Conservation (phyloP, 139 green algal genomes). For the Volvox africanus region DNA sequence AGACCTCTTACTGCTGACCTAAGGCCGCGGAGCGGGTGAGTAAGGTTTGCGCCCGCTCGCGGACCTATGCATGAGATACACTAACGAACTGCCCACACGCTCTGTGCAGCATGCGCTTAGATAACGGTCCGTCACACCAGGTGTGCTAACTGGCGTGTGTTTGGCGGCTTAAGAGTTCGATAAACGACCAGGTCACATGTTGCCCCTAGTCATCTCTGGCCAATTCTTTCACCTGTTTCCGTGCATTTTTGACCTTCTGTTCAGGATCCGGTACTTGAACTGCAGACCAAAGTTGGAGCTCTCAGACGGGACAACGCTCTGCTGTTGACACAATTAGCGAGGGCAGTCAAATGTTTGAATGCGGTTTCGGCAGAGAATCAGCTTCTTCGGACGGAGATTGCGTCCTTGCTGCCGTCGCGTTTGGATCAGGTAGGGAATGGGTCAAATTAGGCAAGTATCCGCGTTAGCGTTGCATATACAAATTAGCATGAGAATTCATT, state of each 20-base stretch:
- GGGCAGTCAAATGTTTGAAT: constrained; percentile 37
- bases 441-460: background rate
- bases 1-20: background rate
- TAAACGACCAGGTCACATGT: background rate
- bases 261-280: constrained; percentile 18
- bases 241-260: background rate
- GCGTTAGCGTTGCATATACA: too few species aligned
- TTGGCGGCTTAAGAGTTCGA: background rate
- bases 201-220: background rate
- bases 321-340: constrained; percentile 22
- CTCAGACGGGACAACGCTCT: constrained; percentile 25
- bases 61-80: background rate
- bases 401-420: background rate
- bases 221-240: background rate
- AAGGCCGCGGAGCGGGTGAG: background rate
- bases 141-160: background rate
- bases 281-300: background rate
- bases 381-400: constrained; percentile 26
- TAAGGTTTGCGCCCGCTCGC: background rate
- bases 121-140: background rate
- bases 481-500: background rate
- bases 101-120: background rate
- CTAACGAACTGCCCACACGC: background rate
- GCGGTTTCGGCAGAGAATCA: constrained; percentile 28
- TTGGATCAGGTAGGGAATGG: background rate